Evolutionary conservation across 2,329 filamentous ascomycete species (phyloP), one percentile per base, ranked within the genome.

Genomic region (Aureobasidium lini): DNA sequence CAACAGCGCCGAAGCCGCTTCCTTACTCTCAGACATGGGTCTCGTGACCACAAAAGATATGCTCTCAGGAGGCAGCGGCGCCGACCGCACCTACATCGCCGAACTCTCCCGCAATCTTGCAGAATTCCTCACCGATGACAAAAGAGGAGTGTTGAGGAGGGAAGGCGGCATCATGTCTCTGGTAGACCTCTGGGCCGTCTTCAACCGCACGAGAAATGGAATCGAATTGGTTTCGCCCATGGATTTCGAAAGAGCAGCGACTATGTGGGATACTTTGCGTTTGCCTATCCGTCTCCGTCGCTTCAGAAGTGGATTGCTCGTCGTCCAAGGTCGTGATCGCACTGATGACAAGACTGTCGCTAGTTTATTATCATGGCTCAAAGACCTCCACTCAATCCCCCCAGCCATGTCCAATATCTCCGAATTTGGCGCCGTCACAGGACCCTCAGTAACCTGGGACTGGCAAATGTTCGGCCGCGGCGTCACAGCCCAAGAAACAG

Each of bases 1-100:
- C 40, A 71, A 69, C 42, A 61, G 80, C 6, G 80, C 83, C 0
- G 90, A 94, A 71, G 85, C 90, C 10, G 88, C 82, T 65, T 84
- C 84, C 8, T 77, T 95, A 2, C 79, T 95, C 8, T 89, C 88
- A 1, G 88, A 95, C 69, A 80, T 97, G 0, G 91, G 92, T 0
- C 82, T 97, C 57, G 82, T 94, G n/a, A 95, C 93, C 0, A 97
- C 93, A 1, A 96, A 92, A 73, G 93, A 97, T 66, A 95, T 96
- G 77, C 87, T 96, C 1, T 84, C 87, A 39, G 80, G 23, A 23
- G 23, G 85, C 57, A 84, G 86, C 42, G 82, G 82, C 40, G 80
- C 86, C 56, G 90, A 95, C 69, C 89, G 86, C 13, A 81, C 97
- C 2, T 99, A 99, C 70, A 78, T 96, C 6, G 95, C 91, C 0